These are phyloP conservation scores for Podila clonocystis DNA, from an alignment of 192 early-diverging fungal species.

Conservation along the genomic window DNA sequence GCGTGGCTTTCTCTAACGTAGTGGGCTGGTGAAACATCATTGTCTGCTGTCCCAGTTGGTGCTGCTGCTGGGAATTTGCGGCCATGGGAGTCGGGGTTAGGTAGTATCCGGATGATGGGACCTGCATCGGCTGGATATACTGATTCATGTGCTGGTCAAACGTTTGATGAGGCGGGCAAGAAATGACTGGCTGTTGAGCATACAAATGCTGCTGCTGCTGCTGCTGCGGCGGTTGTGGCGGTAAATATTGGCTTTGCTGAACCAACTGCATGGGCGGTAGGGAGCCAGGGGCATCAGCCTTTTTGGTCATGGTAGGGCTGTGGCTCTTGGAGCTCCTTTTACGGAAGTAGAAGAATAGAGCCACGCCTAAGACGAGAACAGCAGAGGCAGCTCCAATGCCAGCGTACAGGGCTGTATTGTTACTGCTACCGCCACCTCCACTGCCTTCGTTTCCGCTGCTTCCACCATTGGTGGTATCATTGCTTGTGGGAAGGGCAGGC, in stretches of 20 bases:
- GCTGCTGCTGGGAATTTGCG: background rate
- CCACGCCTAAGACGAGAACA: conserved; percentile 3
- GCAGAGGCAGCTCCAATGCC: conserved; percentile 1
- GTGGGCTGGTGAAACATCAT: conserved; percentile 7
- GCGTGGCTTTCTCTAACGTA: background rate
- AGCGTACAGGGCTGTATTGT: conserved; percentile 1
- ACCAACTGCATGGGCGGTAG: too few species aligned
- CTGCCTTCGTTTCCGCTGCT: background rate
- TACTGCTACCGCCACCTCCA: background rate
- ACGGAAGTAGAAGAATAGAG: conserved; percentile 1
- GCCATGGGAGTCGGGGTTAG: background rate
- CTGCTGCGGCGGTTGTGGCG: too few species aligned
- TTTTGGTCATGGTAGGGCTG: too few species aligned
- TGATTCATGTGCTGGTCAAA: conserved; percentile 1
- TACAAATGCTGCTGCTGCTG: too few species aligned
- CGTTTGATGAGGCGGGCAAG: background rate
- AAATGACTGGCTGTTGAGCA: background rate
- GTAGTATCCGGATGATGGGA: too few species aligned
- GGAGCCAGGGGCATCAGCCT: too few species aligned
- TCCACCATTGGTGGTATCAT: background rate
- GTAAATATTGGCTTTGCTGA: too few species aligned
- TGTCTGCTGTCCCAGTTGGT: conserved; percentile 1
- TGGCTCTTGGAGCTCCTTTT: background rate
- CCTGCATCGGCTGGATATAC: too few species aligned
- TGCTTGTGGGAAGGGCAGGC: too few species aligned